Evolutionary conservation across 441 rosid genomes (phyloP), one percentile per base, ranked within the genome.

Genomic region (Viola pubescens): DNA sequence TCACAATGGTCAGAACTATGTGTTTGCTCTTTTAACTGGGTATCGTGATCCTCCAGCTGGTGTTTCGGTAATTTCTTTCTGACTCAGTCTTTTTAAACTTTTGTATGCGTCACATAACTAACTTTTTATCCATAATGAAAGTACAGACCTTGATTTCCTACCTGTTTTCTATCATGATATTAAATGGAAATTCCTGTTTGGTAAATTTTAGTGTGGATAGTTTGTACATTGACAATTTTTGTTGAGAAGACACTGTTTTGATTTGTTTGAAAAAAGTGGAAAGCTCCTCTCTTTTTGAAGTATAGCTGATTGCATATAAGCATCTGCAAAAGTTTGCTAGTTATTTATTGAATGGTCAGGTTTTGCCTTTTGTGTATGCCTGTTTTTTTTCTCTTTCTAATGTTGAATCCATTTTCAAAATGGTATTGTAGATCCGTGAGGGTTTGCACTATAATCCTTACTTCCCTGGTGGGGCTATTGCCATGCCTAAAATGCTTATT

Each of bases 1-100:
- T 58, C 99, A 91, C 81, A 85, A 86, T 60, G 98, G 99, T 55
- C 99, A 91, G 75, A 94, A 91, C 71, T 94, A 94, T 68, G 99
- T 91, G 19, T 91, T 94, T 65, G 82, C 97, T 57, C 99, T 94
- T 70, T 74, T 95, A 60, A 95, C 98, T 47, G 99, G 99, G 67
- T 95, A 95, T 68, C 96, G 72, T 61, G 99, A 94, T 65, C 99
- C 99, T 70, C 99, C 99, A 73, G 98, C 99, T 74, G 99, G 99
- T 62, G 86, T 94, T 70, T 59, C 79, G 66, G 99, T 89, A 83
- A 69, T 39, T 67, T 70, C 60, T 69, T 37, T 52, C 41, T 48
- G 34, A 26, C 34, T 26, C 34, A 2, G 34, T 1, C 34, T 26
- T 26, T 26, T 26, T 26, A 26, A 26, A 26, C 34, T 26, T 26